Evolutionary conservation across 208 protist species (phyloP).

Genomic region (Phytomonas sp.): DNA sequence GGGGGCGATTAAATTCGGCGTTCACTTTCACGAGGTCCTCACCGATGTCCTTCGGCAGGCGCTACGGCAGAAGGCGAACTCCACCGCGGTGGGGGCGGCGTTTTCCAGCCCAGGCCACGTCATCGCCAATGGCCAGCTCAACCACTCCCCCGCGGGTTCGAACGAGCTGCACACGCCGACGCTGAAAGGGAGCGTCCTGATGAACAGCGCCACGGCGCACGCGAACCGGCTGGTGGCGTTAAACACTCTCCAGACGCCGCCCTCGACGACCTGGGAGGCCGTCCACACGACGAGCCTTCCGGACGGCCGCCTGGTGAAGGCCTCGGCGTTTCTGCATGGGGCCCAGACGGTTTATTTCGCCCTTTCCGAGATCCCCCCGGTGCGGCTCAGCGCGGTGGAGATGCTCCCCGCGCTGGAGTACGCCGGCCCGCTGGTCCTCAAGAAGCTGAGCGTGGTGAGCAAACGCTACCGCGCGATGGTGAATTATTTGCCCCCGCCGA

Average conservation of each 20-base stretch:
- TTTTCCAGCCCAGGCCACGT: slow-evolving; percentile 22
- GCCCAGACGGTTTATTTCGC: slow-evolving; percentile 30
- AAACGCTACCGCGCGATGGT: slow-evolving; percentile 47
- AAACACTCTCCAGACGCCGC: slow-evolving; percentile 13
- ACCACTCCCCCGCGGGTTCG: neutral
- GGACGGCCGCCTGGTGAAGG: slow-evolving; percentile 23
- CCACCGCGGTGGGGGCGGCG: slow-evolving; percentile 19
- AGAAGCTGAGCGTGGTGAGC: slow-evolving; percentile 59
- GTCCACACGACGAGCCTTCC: slow-evolving; percentile 16
- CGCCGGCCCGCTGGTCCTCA: slow-evolving; percentile 44
- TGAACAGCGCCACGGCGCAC: slow-evolving; percentile 15
- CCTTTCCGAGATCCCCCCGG: slow-evolving; percentile 33
- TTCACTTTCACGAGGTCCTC: slow-evolving; percentile 44
- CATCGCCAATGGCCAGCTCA: slow-evolving; percentile 13
- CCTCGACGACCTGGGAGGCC: slow-evolving; percentile 21
- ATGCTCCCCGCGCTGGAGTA: slow-evolving; percentile 65
- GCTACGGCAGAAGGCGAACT: slow-evolving; percentile 26
- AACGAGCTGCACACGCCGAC: too few relatives aligned
- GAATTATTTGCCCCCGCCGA: slow-evolving; percentile 55
- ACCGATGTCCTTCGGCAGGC: slow-evolving; percentile 24
- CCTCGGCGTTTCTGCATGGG: slow-evolving; percentile 12
- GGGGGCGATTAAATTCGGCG: slow-evolving; percentile 43
- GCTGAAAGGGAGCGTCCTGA: too few relatives aligned
- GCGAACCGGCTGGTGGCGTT: slow-evolving; percentile 15
- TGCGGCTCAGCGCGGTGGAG: slow-evolving; percentile 54